Base-by-base conservation (phyloP, 352 stramenopile genomes). In the Phytophthora palmivora region DNA sequence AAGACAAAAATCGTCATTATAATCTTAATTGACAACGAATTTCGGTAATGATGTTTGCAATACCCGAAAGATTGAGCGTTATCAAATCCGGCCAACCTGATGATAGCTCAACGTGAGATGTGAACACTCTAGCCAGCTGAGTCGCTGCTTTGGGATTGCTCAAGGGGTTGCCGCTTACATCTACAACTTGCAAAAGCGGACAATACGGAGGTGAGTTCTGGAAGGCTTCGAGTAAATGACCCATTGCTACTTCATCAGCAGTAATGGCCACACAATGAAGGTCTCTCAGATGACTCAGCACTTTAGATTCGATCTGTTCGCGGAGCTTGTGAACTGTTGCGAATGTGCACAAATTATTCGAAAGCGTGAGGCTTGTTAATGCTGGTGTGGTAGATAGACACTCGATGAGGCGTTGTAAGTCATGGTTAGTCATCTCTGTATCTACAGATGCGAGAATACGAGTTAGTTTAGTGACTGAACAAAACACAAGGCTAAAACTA, bases 351-450 rank as follows among this genome's bases (percentile, higher is more conserved):
- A 72, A 68, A 41, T 88, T 88, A 24, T 79, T 48, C 4, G 78
- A 84, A 21, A 89, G 26, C 5, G 38, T 41, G 4, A 91, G 72
- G 3, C 16, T 47, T 18, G 47, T 33, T 12, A 91, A 50, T 18
- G 12, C 36, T 43, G 73, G 67, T 4, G 69, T 53, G 24, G 68
- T 48, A 15, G 61, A 45, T 15, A 91, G 56, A 24, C 78, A 84
- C 14, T 37, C 49, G 33, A 88, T 71, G 38, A 91, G 86, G 39
- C 78, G 78, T 32, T 74, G 47, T 30, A 87, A 74, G 45, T 91
- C 82, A 60, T 89, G 72, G 33, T 74, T 52, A 0, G 76, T 82
- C 76, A 91, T 87, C 37, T 70, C 51, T 33, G 47, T 56, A 38
- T 70, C 65, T 70, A 50, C 24, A 28, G 24, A 28, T 28, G 24